These are phyloP conservation scores for Claviceps digitariae DNA, from an alignment of 2,329 filamentous ascomycete species.

Conservation along the genomic window DNA sequence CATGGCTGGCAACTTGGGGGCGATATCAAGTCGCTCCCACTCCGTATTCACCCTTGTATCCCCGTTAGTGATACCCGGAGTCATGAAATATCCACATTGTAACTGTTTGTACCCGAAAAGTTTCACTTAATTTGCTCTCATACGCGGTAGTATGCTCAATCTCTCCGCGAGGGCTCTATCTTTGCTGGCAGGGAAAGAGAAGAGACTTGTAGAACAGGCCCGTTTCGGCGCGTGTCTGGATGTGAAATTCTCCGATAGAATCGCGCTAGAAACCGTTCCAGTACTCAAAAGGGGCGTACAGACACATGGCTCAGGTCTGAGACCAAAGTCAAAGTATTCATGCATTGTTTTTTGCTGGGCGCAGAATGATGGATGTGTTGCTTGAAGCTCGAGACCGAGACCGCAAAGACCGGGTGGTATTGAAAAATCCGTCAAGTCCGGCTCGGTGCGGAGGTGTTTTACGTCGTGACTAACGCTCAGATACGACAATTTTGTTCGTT, in stretches of 20 bases:
- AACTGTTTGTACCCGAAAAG: conserved; percentile 3
- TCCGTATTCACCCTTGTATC: neutral
- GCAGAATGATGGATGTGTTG: neutral
- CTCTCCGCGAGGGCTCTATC: neutral
- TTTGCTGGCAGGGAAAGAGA: neutral
- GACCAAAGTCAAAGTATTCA: neutral
- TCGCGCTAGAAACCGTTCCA: conserved; percentile 4
- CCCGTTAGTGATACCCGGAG: neutral
- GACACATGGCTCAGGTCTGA: conserved; percentile 3
- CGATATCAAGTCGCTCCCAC: neutral
- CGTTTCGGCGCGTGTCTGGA: neutral
- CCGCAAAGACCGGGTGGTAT: neutral
- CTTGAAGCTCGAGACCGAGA: neutral
- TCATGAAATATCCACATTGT: neutral
- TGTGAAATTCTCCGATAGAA: conserved; percentile 6
- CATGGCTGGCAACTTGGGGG: neutral
- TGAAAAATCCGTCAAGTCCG: neutral
- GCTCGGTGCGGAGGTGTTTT: neutral
- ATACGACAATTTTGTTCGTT: neutral
- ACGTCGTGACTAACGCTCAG: too few species aligned
- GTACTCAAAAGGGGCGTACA: conserved; percentile 1
- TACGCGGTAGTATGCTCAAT: neutral
- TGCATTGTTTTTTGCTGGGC: neutral
- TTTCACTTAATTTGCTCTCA: neutral
- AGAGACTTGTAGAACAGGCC: neutral